These are phyloP conservation scores for Colletotrichum melonis DNA, from an alignment of 2,329 filamentous ascomycete species.

Conservation along the genomic window DNA sequence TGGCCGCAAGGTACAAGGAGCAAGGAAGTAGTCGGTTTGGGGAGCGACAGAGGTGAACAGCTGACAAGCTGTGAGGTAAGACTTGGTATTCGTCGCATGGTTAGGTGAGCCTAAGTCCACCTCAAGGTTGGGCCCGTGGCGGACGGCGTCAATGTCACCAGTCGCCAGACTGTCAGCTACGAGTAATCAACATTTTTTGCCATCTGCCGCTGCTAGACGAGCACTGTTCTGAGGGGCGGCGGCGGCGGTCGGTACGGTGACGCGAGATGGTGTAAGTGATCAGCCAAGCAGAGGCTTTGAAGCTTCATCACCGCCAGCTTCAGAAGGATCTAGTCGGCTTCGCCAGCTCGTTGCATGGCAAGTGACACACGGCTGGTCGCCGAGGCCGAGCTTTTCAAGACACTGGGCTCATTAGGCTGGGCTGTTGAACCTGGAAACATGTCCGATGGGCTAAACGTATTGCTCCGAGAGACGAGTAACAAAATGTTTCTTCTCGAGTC, in stretches of 20 bases:
- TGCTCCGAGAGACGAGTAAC: conserved; percentile 27
- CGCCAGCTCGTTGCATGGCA: not conserved
- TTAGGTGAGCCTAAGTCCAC: conserved; percentile 2
- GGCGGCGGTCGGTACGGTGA: conserved; percentile 23
- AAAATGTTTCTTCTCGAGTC: conserved; percentile 33
- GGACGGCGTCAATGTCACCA: conserved; percentile 21
- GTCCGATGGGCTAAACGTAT: conserved; percentile 21
- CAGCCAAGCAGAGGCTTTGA: conserved; percentile 18
- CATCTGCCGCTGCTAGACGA: not conserved
- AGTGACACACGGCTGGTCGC: conserved; percentile 6
- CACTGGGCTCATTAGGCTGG: not conserved
- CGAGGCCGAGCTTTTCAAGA: not conserved
- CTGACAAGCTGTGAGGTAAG: conserved; percentile 31
- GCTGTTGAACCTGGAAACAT: conserved; percentile 2
- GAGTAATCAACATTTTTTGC: conserved; percentile 1
- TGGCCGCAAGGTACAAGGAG: conserved; percentile 15
- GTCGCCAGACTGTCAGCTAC: not conserved
- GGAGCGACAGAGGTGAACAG: conserved; percentile 24
- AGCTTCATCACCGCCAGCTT: conserved; percentile 10
- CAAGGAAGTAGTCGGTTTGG: conserved; percentile 22
- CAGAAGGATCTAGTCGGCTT: not conserved
- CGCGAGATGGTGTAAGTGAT: conserved; percentile 30
- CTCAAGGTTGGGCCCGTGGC: conserved; percentile 2
- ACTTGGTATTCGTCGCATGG: conserved; percentile 25
- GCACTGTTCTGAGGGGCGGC: not conserved